Base-by-base conservation (phyloP, 192 early-diverging fungal genomes). In the Fimicolochytrium jonesii region DNA sequence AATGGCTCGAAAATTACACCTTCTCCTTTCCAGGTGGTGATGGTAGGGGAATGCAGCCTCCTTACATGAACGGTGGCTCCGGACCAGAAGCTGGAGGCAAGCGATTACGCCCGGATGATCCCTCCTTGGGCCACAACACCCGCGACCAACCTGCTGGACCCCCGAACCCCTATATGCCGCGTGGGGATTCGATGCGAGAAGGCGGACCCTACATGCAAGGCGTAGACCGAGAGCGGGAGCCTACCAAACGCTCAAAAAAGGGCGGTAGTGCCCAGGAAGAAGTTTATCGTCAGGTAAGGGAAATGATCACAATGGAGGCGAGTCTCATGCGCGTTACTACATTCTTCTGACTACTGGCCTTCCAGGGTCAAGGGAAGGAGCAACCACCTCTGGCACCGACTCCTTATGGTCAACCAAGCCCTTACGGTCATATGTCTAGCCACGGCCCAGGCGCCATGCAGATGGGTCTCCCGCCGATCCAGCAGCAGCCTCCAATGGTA, bases 111-210 rank as follows among this genome's bases (percentile, higher is more conserved):
- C 30, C 46, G 22, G 64, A 66, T 7, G 54, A 55, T 36, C 15
- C 23, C 23, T 11, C 30, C n/a, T n/a, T 20, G 15, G 41, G 41
- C 20, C 15, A 18, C 15, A n/a, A 42, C 41, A 1, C 41, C 41
- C 20, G 41, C 15, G 15, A 1, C 15, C 20, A 42, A 42, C 15
- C 41, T 15, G 1, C 41, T 42, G 62, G 59, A 2, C 59, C 59
- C 4, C 59, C 59, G n/a, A 61, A 61, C 32, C 59, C 59, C 3
- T 61, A 61, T 61, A 48, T 50, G 44, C 11, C 43, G 41, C 59
- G 59, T 17, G 59, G 59, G 2, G 41, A 49, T 33, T 43, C 42
- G 13, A 30, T 59, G 57, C 22, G 20, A 1, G 41, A 42, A 42
- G 28, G 22, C 37, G 57, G 31, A 13, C 48, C 48, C 13, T 25